Evolutionary conservation across 1,284 basidiomycete species (phyloP).

Genomic region (Microbotryum silenes-acaulis): DNA sequence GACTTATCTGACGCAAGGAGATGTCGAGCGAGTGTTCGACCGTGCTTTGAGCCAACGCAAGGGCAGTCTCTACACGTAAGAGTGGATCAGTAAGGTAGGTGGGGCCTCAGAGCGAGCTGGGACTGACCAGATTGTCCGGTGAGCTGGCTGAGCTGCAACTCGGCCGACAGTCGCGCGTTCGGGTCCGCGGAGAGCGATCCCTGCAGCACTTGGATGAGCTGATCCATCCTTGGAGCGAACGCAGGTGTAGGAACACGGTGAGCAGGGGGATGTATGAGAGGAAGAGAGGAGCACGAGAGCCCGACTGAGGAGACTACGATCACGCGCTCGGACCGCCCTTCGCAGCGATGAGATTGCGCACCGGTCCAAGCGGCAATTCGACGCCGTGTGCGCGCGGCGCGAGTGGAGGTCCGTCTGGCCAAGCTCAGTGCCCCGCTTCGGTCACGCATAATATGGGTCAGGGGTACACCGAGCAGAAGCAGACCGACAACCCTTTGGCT

Average conservation of each 20-base stretch:
- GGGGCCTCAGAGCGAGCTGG: slow-evolving; percentile 32
- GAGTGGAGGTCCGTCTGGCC: too few species aligned
- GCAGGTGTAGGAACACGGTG: too few species aligned
- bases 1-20: slow-evolving; percentile 72
- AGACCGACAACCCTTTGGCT: too few species aligned
- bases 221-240: not conserved
- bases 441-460: too few species aligned
- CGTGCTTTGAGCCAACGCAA: slow-evolving; percentile 62
- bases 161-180: slow-evolving; percentile 61
- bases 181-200: slow-evolving; percentile 61
- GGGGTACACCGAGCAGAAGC: too few species aligned
- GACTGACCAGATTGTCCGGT: slow-evolving; percentile 59
- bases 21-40: slow-evolving; percentile 56
- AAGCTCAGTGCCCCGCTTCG: too few species aligned
- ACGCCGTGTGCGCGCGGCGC: too few species aligned
- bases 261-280: not conserved
- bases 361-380: too few species aligned
- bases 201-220: slow-evolving; percentile 41
- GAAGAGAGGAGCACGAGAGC: not conserved
- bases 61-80: slow-evolving; percentile 54
- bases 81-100: not conserved
- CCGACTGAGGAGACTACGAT: too few species aligned
- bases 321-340: too few species aligned
- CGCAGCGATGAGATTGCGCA: too few species aligned
- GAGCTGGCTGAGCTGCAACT: slow-evolving; percentile 59